Conservation (phyloP, 2,329 filamentous ascomycete species). For the Harringtonia aguacate region DNA sequence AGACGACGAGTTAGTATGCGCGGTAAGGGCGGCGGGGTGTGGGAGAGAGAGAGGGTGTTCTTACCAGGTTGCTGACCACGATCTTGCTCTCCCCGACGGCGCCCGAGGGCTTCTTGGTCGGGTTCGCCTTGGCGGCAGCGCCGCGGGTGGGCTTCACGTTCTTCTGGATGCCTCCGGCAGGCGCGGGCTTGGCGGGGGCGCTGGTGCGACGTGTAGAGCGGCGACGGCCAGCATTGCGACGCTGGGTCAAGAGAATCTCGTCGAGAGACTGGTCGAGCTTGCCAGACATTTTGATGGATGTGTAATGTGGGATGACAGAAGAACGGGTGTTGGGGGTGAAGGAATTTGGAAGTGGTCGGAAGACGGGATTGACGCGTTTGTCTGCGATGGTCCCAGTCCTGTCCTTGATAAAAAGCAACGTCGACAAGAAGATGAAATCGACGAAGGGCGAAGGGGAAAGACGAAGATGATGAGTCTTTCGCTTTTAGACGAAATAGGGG, state of each 20-base stretch:
- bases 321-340: neutral
- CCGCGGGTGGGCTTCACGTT: constrained; percentile 51
- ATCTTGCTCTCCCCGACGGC: constrained; percentile 78
- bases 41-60: constrained; percentile 22
- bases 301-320: constrained; percentile 11
- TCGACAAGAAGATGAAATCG: neutral
- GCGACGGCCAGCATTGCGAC: constrained; percentile 45
- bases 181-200: constrained; percentile 50
- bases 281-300: constrained; percentile 60
- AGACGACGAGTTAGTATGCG: neutral
- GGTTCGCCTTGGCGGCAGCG: constrained; percentile 46
- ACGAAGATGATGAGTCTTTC: neutral
- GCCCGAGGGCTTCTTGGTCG: constrained; percentile 55
- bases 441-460: neutral
- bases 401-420: neutral
- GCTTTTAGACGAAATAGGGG: neutral
- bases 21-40: too few relatives aligned
- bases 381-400: neutral
- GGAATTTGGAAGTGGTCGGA: neutral
- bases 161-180: constrained; percentile 82
- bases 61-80: constrained; percentile 96
- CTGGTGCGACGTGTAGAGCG: constrained; percentile 38
- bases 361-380: too few relatives aligned
- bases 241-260: constrained; percentile 81
- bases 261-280: constrained; percentile 97